Evolutionary conservation across 1,284 basidiomycete genomes (phyloP), one percentile per base, ranked within the genome.

Genomic region (Moniliella sp.): DNA sequence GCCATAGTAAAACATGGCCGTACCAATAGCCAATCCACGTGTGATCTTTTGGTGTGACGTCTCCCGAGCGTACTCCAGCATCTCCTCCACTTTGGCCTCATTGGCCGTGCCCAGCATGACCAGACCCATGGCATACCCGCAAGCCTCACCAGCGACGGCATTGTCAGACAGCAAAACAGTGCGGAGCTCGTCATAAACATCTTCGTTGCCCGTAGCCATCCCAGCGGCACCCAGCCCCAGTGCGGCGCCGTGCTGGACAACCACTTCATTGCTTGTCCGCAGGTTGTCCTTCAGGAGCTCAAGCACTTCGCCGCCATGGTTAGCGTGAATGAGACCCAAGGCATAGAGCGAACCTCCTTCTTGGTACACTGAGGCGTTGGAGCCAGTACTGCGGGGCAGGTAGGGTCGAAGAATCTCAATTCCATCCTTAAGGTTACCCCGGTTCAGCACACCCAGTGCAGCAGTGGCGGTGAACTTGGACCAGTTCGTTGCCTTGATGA

Each of bases 41-140:
- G 57, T 57, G 44, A 59, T 59, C 43, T 59, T 59, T 27, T 59
- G 55, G 42, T 59, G 57, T 44, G 55, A 51, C 25, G 57, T 59
- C 37, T 59, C 57, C 36, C 57, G 57, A 1, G 57, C 57, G 33
- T 59, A 59, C 43, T 57, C 51, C 8, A 59, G 43, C 57, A 59
- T 59, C 43, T 59, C 57, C 28, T 57, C 55, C 14, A 55, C 50
- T 3, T 54, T 55, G n/a, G 42, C 38, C 30, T 46, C 43, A 4
- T 46, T 50, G 10, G 40, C 57, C 9, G 57, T 59, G 23, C 55
- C 57, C 14, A 59, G 50, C 46, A 57, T 55, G 36, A 59, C 53
- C 12, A 59, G 46, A 29, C 57, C 57, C 57, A 59, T 59, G 17
- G 52, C 57, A 27, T 59, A 59, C n/a, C 55, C 57, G 14, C 50